Evolutionary conservation across 75 land plant species (phyloP), one percentile per base, ranked within the genome.

Genomic region (Pinus tabuliformis): DNA sequence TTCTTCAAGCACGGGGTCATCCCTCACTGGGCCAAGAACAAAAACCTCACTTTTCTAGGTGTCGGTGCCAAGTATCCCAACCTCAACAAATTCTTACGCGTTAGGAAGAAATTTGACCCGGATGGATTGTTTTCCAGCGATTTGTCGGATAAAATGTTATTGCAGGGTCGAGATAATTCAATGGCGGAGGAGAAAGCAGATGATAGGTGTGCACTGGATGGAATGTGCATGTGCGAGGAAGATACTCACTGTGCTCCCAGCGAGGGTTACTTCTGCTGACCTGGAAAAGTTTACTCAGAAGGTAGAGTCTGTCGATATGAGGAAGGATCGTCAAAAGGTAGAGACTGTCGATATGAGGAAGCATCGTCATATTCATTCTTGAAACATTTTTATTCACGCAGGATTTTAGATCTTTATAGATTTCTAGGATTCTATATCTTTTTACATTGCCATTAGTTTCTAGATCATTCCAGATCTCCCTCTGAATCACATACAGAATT

Each of bases 11-110:
- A 88, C 45, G 74, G 74, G 21, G 95, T 85, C 0, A 72, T 16
- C 52, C 93, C 95, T 21, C 93, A 91, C 77, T 92, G 91, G 91
- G 95, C 77, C n/a, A 91, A 92, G 85, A 92, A 92, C 77, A 73
- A 93, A 68, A 82, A 81, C 30, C 39, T 76, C 17, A 89, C 86
- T 0, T 92, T 92, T 64, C 21, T 74, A 7, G 83, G 72, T 1
- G 87, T 83, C 64, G 58, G 68, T 5, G 12, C 81, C 22, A 88
- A 86, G 78, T 88, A 79, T 62, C 82, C 83, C 3, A 80, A 86
- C 12, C 62, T 83, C 54, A 7, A 2, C 17, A 81, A 75, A 70
- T 92, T 91, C 58, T 0, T 89, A 37, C 77, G 56, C 22, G 88
- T 77, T 3, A 91, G 62, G 77, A 74, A 76, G 73, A 70, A 76